These are phyloP conservation scores for Saccharum officinarum DNA, from an alignment of 176 grass and related monocot species.

Conservation along the genomic window DNA sequence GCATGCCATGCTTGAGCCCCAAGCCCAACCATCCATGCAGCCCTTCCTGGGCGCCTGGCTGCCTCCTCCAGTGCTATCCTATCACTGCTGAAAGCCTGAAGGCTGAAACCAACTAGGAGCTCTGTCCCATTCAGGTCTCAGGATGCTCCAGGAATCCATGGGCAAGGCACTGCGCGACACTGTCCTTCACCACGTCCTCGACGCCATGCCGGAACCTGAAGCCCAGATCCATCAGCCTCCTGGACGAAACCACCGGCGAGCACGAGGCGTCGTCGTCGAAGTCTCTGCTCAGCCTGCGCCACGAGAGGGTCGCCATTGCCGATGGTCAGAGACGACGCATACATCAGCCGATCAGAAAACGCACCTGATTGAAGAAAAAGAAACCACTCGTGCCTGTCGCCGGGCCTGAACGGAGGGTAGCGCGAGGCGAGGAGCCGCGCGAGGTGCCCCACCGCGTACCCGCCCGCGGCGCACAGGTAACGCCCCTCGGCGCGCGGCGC, in stretches of 20 bases:
- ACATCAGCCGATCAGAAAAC: not conserved
- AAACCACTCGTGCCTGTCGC: slow-evolving; percentile 18
- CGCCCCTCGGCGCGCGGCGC: slow-evolving; percentile 40
- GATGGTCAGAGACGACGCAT: not conserved
- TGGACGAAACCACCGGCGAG: slow-evolving; percentile 57
- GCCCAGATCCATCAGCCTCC: slow-evolving; percentile 55
- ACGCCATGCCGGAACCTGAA: slow-evolving; percentile 55
- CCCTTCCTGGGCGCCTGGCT: not conserved
- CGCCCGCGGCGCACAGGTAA: slow-evolving; percentile 54
- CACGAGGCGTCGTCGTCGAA: slow-evolving; percentile 45
- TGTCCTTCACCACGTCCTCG: slow-evolving; percentile 44
- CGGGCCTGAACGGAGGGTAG: slow-evolving; percentile 25
- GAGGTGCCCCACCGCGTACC: slow-evolving; percentile 38
- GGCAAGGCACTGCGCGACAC: slow-evolving; percentile 42
- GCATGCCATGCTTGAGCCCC: not conserved
- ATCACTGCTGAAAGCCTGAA: not conserved
- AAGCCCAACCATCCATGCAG: not conserved
- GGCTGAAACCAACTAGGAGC: not conserved
- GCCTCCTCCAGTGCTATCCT: not conserved
- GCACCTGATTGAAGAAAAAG: not conserved
- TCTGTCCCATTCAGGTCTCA: not conserved
- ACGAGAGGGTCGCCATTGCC: too few species aligned
- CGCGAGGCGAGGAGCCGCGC: slow-evolving; percentile 41
- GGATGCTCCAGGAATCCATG: slow-evolving; percentile 43
- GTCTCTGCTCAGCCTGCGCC: slow-evolving; percentile 33